Base-by-base conservation (phyloP, 116 monocot species). In the Cymodocea nodosa region DNA sequence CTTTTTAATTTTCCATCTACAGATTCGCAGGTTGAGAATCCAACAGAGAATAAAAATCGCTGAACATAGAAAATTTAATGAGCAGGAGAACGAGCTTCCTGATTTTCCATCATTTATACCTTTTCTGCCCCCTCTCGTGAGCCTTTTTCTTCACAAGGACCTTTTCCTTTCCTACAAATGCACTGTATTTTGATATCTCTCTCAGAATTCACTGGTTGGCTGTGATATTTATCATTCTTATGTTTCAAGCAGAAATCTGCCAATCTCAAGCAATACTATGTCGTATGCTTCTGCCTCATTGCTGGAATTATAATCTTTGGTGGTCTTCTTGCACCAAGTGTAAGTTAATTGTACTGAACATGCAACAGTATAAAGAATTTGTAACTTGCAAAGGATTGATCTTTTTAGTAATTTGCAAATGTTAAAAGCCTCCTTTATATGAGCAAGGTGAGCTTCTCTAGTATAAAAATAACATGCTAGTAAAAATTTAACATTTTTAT, bases 101-200 rank as follows among this genome's bases (percentile, higher is more conserved):
- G 88, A 97, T 76, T 97, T 97, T 68, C 97, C 91, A 65, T 97
- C 97, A 63, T 97, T 91, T 67, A 97, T 97, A 71, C 97, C 97
- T 19, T 97, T 97, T 82, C 75, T 97, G 53, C 97, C 97, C 78
- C 97, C 84, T 30, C 67, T 97, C 64, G 97, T 97, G 72, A 75
- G 76, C 62, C 17, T 51, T 53, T 11, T 18, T 52, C 20, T 65
- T 23, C n/a, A 6, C 23, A 58, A 4, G 35, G 16, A 2, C 22
- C 51, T 61, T 74, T 15, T 69, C 13, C 18, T 67, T n/a, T 70
- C 8, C 23, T 13, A 23, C 16, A 51, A 3, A 63, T 56, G 14
- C 19, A 35, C 23, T 6, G 1, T 35, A 16, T 66, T 30, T 65
- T 73, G n/a, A n/a, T 59, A 19, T 22, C 22, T 59, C n/a, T 34